Conservation (phyloP, 1,284 basidiomycete genomes). For the Naganishia albida region DNA sequence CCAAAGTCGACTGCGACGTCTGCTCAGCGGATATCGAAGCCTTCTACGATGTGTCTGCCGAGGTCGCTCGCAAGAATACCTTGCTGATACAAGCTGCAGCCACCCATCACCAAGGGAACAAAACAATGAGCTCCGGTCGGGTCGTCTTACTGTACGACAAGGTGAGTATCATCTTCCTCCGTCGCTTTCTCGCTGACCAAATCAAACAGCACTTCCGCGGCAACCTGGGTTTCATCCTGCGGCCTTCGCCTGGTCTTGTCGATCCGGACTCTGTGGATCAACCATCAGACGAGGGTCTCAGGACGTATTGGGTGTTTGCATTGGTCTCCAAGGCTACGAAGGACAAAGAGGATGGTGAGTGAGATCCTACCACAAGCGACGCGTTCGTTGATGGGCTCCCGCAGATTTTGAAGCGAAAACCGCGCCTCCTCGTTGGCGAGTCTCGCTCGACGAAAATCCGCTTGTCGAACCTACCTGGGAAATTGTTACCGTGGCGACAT, state of each 20-base stretch:
- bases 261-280: slow-evolving; percentile 58
- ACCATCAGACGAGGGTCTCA: slow-evolving; percentile 54
- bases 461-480: slow-evolving; percentile 69
- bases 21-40: slow-evolving; percentile 70
- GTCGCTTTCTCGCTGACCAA: slow-evolving; percentile 9
- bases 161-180: slow-evolving; percentile 57
- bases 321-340: slow-evolving; percentile 70
- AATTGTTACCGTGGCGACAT: slow-evolving; percentile 65
- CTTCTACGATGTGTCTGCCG: slow-evolving; percentile 75
- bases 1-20: slow-evolving; percentile 67
- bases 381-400: background rate
- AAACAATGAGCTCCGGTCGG: slow-evolving; percentile 70
- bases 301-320: slow-evolving; percentile 69
- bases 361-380: no score
- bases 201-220: slow-evolving; percentile 70
- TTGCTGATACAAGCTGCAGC: slow-evolving; percentile 67
- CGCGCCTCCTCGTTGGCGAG: slow-evolving; percentile 75
- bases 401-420: slow-evolving; percentile 64
- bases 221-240: slow-evolving; percentile 75
- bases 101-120: slow-evolving; percentile 66
- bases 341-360: slow-evolving; percentile 30
- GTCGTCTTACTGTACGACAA: slow-evolving; percentile 81
- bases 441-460: slow-evolving; percentile 58
- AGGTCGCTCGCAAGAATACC: slow-evolving; percentile 69
- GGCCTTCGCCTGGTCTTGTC: slow-evolving; percentile 62